Percentiles rank a stretch among this genome's conserved stretches.
phyloP scores from a whole-genome alignment of 2,329 filamentous ascomycete genomes.

The Fusarium pilosicola region DNA sequence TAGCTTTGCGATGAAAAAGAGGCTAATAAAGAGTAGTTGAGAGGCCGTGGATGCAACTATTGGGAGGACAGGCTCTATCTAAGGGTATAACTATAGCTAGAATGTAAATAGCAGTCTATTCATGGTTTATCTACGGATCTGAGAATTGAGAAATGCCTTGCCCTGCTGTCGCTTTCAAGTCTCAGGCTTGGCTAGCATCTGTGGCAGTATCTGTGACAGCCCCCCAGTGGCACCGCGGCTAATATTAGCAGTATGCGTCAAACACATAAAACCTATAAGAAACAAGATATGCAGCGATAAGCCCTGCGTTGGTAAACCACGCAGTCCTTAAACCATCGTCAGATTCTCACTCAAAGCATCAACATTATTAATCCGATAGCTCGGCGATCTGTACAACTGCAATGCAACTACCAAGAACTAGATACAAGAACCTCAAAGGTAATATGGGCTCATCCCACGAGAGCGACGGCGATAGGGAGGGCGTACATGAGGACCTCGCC shows the following conservation, averaged over 20 bases:
- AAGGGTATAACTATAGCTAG: too few species aligned
- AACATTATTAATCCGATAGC: neutral
- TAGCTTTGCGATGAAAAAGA: too few species aligned
- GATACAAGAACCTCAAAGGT: neutral
- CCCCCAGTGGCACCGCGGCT: too few species aligned
- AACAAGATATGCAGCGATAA: neutral
- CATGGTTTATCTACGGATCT: rapidly evolving
- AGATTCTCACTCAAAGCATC: neutral
- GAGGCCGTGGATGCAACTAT: too few species aligned
- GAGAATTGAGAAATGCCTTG: neutral
- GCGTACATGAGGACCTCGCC: neutral
- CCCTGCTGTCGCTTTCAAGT: neutral
- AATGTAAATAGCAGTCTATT: neutral
- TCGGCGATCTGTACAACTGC: neutral
- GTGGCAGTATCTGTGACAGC: neutral
- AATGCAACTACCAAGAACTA: neutral
- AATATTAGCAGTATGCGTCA: neutral
- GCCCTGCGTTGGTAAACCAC: neutral
- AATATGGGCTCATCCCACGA: neutral
- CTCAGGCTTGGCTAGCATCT: neutral
- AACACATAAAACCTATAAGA: neutral
- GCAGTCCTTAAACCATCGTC: rapidly evolving
- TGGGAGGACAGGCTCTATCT: neutral
- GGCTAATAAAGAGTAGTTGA: neutral
- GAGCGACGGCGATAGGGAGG: neutral